Conservation (phyloP, 148 eudicot species). For the Polygonum aviculare region DNA sequence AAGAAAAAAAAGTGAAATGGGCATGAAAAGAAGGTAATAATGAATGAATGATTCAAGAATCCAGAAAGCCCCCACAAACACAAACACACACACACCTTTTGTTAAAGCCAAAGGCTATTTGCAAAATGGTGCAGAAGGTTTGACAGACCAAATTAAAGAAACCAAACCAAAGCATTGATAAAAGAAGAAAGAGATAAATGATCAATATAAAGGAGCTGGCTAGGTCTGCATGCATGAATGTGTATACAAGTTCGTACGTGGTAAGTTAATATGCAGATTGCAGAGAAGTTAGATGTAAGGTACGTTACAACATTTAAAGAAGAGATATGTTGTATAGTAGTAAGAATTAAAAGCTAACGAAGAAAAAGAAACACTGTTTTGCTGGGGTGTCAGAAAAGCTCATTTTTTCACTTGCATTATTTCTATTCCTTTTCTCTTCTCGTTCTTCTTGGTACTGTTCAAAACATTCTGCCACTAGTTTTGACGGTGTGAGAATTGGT, state of each 20-base stretch:
- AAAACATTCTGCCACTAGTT: neutral
- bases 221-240: too few relatives aligned
- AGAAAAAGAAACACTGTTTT: neutral
- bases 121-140: neutral
- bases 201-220: neutral
- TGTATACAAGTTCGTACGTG: neutral
- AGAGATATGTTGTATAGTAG: neutral
- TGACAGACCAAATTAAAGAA: neutral
- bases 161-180: neutral
- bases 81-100: conserved; percentile 7
- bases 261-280: neutral
- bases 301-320: neutral
- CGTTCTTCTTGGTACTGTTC: neutral
- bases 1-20: neutral
- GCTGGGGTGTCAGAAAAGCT: neutral
- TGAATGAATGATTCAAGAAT: conserved; percentile 15
- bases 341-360: too few relatives aligned
- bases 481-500: neutral
- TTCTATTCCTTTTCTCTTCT: too few relatives aligned
- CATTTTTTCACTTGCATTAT: neutral
- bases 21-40: conserved; percentile 14
- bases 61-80: conserved; percentile 4
- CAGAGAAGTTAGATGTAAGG: neutral
- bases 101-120: conserved; percentile 3
- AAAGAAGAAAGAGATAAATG: neutral